Evolutionary conservation across 2,329 filamentous ascomycete genomes (phyloP).

Genomic region (Shiraia sp.): DNA sequence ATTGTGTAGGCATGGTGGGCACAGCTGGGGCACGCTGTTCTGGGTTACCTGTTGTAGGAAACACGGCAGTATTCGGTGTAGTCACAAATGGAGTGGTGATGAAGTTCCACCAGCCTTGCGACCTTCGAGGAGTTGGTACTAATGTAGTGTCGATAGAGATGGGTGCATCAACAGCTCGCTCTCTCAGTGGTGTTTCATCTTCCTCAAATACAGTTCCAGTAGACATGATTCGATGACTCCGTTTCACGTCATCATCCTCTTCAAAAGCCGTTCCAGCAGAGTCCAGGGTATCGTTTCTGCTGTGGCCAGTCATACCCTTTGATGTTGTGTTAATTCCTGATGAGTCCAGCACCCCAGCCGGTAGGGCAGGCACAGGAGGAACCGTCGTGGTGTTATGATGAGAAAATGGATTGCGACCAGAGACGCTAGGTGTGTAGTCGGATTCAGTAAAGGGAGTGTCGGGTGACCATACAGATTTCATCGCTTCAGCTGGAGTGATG

Average conservation of each 20-base stretch:
- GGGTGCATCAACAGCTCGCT: slow-evolving; percentile 33
- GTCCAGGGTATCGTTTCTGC: slow-evolving; percentile 38
- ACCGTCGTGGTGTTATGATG: slow-evolving; percentile 42
- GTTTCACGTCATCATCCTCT: slow-evolving; percentile 53
- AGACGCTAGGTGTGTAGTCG: slow-evolving; percentile 62
- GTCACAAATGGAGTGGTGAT: slow-evolving; percentile 69
- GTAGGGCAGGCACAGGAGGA: slow-evolving; percentile 56
- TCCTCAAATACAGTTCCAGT: slow-evolving; percentile 73
- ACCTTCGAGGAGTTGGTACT: slow-evolving; percentile 59
- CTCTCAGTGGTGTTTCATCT: slow-evolving; percentile 54
- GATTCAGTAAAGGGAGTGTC: slow-evolving; percentile 61
- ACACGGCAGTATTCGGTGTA: slow-evolving; percentile 43
- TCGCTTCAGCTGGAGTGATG: slow-evolving; percentile 57
- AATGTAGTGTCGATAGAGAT: slow-evolving; percentile 42
- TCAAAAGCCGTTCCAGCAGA: slow-evolving; percentile 48
- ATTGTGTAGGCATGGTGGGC: slow-evolving; percentile 37
- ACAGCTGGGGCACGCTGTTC: slow-evolving; percentile 36
- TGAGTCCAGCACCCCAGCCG: slow-evolving; percentile 22
- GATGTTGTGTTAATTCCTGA: slow-evolving; percentile 6
- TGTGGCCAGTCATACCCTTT: slow-evolving; percentile 14
- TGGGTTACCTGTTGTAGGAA: slow-evolving; percentile 30
- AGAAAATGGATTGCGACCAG: slow-evolving; percentile 58
- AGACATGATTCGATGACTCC: slow-evolving; percentile 52
- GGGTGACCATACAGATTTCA: slow-evolving; percentile 62
- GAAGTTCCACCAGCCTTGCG: slow-evolving; percentile 77